phyloP scores from a whole-genome alignment of 805 yeast genomes.

The Cyberlindnera samutprakarnensis region DNA sequence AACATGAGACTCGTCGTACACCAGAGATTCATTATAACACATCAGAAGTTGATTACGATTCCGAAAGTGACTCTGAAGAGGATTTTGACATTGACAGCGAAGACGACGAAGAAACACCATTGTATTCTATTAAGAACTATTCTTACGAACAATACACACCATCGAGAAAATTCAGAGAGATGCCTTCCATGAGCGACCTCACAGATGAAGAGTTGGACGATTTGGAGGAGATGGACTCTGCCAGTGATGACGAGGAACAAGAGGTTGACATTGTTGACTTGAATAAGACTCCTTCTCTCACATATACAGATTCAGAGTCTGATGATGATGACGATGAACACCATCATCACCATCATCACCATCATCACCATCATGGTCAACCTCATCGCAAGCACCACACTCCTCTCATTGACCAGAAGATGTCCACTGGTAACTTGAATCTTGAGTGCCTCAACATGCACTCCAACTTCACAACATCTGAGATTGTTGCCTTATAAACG shows the following conservation, averaged over 20 bases:
- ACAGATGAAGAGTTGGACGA: conserved; percentile 15
- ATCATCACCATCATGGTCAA: too few relatives aligned
- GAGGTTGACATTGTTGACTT: conserved; percentile 18
- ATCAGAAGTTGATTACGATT: conserved; percentile 7
- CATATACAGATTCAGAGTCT: conserved; percentile 10
- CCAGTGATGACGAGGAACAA: conserved; percentile 9
- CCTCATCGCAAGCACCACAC: too few relatives aligned
- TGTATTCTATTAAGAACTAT: conserved; percentile 9
- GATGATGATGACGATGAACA: conserved; percentile 8
- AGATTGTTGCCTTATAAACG: too few relatives aligned
- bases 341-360: too few relatives aligned
- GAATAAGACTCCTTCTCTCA: conserved; percentile 11
- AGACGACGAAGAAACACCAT: conserved; percentile 8
- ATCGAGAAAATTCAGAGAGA: conserved; percentile 11
- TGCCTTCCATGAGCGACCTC: conserved; percentile 20
- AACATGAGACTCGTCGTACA: conserved; percentile 1
- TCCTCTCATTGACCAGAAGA: too few relatives aligned
- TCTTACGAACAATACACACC: conserved; percentile 1
- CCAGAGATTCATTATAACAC: conserved; percentile 6
- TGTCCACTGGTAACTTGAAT: too few relatives aligned
- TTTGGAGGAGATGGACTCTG: conserved; percentile 8
- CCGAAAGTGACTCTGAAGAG: conserved; percentile 3
- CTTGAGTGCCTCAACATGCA: too few relatives aligned
- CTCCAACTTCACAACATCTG: too few relatives aligned
- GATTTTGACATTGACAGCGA: too few relatives aligned